Base-by-base conservation (phyloP, 345 rosid species). In the Zanthoxylum bungeanum region DNA sequence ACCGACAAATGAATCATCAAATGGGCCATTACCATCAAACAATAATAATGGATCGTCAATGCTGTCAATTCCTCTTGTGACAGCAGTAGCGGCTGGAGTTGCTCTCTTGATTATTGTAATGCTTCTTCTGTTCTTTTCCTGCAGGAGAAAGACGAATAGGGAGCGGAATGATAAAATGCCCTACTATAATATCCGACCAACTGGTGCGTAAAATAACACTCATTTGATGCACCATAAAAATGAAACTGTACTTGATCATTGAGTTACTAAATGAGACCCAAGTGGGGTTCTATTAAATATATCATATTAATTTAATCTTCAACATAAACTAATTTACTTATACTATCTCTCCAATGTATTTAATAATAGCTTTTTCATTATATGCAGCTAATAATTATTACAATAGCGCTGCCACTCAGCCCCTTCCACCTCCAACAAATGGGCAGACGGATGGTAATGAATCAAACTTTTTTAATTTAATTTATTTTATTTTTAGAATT, bases 141-240 rank as follows among this genome's bases (percentile, higher is more conserved):
- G 82, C 69, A 78, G 80, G 44, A 85, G 81, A 57, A 91, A 82
- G 81, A 89, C 70, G 84, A 86, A 76, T 68, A 80, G 73, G 71
- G 53, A 67, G 55, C 76, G 76, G 37, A 53, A 51, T 50, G 81
- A 77, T 61, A 79, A 75, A 9, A 75, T 78, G 79, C 75, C 75
- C 22, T 81, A 81, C 61, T 81, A 80, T 77, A 66, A 70, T 4
- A 81, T 75, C 74, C 75, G 58, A 9, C 58, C 76, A 60, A 59
- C 57, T 47, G 76, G 76, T 62, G 76, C 27, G 49, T 24, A 71
- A 70, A 59, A 49, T 51, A 14, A 22, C 9, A 55, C 59, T 55
- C 49, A 10, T 44, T 44, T 44, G 6, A 14, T 17, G 49, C 16
- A 44, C 1, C 19, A 14, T 6, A 19, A 3, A 44, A 44, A 42